These are phyloP conservation scores for Podospora pseudocomata DNA, from an alignment of 495 filamentous ascomycete species.

Conservation along the genomic window DNA sequence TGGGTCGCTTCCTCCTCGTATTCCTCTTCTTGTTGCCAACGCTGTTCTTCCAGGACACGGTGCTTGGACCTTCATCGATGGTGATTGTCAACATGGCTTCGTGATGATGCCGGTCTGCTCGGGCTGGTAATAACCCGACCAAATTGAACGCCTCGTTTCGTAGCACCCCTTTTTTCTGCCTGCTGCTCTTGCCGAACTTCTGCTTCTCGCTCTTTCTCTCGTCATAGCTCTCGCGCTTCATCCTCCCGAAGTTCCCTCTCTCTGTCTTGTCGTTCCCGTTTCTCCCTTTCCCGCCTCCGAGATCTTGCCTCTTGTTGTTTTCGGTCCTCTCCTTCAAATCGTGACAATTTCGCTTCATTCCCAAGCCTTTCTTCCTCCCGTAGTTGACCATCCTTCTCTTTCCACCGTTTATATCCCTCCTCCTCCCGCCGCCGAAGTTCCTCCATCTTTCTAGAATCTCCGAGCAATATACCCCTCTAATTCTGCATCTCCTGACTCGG, in stretches of 20 bases:
- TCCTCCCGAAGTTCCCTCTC: neutral
- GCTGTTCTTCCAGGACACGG: neutral
- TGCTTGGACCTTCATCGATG: neutral
- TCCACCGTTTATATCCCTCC: no score
- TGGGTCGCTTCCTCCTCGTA: neutral
- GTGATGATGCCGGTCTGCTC: neutral
- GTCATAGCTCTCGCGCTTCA: neutral
- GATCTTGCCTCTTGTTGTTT: neutral
- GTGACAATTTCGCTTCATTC: no score
- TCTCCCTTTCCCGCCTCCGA: neutral
- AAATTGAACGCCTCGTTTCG: neutral
- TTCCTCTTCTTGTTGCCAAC: neutral
- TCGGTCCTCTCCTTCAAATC: neutral
- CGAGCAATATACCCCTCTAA: no score
- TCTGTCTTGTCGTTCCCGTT: neutral
- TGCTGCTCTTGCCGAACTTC: neutral
- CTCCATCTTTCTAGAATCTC: no score
- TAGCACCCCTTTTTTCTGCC: neutral
- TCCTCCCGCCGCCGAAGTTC: no score
- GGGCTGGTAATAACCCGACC: neutral
- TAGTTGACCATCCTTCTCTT: no score
- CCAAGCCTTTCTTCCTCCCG: no score
- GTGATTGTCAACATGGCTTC: neutral
- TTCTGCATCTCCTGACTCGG: no score
- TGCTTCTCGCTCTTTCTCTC: neutral